Conservation (phyloP, 345 rosid species). For the Cardamine resedifolia region DNA sequence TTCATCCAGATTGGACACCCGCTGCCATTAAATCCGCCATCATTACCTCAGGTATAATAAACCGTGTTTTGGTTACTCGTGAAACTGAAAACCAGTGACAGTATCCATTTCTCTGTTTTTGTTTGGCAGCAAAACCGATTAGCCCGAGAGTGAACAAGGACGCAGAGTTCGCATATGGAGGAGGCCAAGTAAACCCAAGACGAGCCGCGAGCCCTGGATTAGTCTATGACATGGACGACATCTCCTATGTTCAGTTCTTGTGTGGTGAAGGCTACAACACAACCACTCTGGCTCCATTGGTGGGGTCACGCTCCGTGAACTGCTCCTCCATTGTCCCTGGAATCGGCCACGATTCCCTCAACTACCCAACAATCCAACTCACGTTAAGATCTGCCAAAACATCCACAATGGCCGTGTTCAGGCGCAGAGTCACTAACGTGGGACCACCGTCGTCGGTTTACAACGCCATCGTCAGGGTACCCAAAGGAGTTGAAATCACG, state of each 20-base stretch:
- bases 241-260: constrained; percentile 78
- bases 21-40: constrained; percentile 92
- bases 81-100: background rate
- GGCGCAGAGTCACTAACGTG: constrained; percentile 74
- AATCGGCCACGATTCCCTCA: constrained; percentile 68
- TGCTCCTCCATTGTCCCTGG: constrained; percentile 75
- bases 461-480: constrained; percentile 60
- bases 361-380: constrained; percentile 86
- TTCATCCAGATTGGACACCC: constrained; percentile 76
- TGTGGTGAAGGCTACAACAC: constrained; percentile 73
- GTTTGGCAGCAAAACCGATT: constrained; percentile 61
- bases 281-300: constrained; percentile 52
- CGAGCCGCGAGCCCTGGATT: constrained; percentile 68
- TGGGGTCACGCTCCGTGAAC: constrained; percentile 50
- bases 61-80: background rate
- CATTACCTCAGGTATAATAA: constrained; percentile 67
- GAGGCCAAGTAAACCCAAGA: constrained; percentile 73
- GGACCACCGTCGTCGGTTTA: constrained; percentile 53
- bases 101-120: constrained; percentile 9
- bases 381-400: constrained; percentile 30
- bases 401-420: constrained; percentile 49
- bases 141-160: constrained; percentile 51
- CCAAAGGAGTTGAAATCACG: constrained; percentile 57
- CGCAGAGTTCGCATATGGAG: constrained; percentile 82
- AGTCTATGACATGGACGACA: constrained; percentile 68